Percentiles rank a stretch among this genome's conserved stretches.
Conservation (phyloP, 202 grass and related monocot species). For the Cymbopogon flexuosus region DNA sequence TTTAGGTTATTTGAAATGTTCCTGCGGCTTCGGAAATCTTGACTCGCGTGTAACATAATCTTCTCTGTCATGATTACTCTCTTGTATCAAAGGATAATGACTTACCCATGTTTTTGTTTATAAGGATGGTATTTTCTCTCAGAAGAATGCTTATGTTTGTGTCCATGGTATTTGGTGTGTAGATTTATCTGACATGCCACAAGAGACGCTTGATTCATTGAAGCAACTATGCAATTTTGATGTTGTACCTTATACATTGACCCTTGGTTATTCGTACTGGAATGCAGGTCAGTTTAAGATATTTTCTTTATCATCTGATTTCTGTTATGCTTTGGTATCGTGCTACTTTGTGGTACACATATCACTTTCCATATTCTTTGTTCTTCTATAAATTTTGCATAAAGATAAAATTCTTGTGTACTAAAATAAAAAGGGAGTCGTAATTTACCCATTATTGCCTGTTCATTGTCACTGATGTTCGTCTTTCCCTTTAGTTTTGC, state of each 20-base stretch:
- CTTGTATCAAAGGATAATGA: neutral
- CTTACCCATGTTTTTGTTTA: neutral
- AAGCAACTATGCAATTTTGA: conserved; percentile 73
- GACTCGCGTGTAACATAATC: neutral
- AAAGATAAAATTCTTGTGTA: neutral
- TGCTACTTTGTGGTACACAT: neutral
- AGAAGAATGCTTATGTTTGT: neutral
- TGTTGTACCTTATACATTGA: conserved; percentile 69
- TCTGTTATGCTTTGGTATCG: neutral
- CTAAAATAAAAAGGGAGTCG: neutral
- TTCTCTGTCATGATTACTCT: conserved; percentile 9
- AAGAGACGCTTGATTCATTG: conserved; percentile 51
- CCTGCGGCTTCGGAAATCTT: neutral
- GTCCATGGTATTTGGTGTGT: conserved; percentile 21
- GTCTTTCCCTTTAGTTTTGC: neutral
- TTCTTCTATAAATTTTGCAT: neutral
- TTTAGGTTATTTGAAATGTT: neutral
- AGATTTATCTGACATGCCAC: conserved; percentile 80
- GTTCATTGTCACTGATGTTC: neutral
- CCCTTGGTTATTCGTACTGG: conserved; percentile 90
- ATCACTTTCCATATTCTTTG: neutral
- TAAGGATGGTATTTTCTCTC: neutral
- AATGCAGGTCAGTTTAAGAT: conserved; percentile 65
- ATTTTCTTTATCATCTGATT: conserved; percentile 10
- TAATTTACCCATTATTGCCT: neutral